Conservation (phyloP, 1,284 basidiomycete genomes). For the Pseudozyma thailandica region DNA sequence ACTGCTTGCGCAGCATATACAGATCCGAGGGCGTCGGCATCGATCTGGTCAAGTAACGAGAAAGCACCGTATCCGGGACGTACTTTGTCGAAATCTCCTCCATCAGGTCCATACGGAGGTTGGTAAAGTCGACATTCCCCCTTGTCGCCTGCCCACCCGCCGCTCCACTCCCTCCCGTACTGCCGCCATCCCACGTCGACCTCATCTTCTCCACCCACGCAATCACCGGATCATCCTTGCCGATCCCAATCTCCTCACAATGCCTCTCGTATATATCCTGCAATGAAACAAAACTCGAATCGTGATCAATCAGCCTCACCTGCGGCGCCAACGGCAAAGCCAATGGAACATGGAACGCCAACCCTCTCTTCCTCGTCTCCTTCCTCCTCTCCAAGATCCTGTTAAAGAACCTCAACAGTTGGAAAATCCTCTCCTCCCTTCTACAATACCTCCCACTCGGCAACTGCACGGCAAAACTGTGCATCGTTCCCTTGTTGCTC, state of each 20-base stretch:
- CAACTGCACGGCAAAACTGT: constrained; percentile 90
- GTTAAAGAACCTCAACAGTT: constrained; percentile 92
- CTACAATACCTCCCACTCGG: constrained; percentile 87
- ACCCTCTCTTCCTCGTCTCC: constrained; percentile 90
- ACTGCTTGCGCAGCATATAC: constrained; percentile 98
- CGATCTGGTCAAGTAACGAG: constrained; percentile 87
- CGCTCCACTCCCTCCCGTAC: not conserved
- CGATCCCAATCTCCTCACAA: constrained; percentile 80
- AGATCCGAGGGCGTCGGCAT: constrained; percentile 87
- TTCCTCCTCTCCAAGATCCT: constrained; percentile 75
- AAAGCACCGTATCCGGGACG: constrained; percentile 87
- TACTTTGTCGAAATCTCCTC: constrained; percentile 91
- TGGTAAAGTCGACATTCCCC: constrained; percentile 74
- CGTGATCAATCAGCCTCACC: constrained; percentile 88
- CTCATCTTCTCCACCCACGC: constrained; percentile 68
- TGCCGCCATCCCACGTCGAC: constrained; percentile 54
- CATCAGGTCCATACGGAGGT: constrained; percentile 85
- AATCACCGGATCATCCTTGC: constrained; percentile 81
- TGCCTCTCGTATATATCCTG: constrained; percentile 95
- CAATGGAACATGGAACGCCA: constrained; percentile 89
- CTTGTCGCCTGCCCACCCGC: constrained; percentile 14
- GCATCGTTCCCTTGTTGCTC: constrained; percentile 88
- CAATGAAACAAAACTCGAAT: constrained; percentile 88
- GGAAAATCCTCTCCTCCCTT: constrained; percentile 91
- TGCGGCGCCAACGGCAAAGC: constrained; percentile 85